phyloP scores from a whole-genome alignment of 257 asterid species.

The Rehmannia glutinosa region DNA sequence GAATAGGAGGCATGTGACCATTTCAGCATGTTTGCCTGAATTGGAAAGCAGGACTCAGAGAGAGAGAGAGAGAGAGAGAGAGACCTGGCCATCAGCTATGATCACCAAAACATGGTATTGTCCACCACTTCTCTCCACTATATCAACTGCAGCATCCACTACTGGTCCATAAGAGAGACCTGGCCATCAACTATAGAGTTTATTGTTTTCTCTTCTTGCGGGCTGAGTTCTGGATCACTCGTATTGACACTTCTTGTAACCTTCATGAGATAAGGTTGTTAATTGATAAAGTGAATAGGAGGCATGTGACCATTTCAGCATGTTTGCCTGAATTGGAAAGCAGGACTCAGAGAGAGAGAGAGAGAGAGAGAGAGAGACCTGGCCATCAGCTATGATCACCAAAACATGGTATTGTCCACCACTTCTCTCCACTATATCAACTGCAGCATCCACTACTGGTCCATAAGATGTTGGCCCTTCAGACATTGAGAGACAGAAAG shows the following conservation, averaged over 20 bases:
- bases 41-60: neutral
- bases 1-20: neutral
- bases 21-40: neutral
- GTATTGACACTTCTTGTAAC: constrained; percentile 67
- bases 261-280: constrained; percentile 35
- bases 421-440: constrained; percentile 75
- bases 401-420: constrained; percentile 87
- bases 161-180: constrained; percentile 78
- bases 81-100: constrained; percentile 84
- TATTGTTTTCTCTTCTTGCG: constrained; percentile 67
- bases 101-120: constrained; percentile 82
- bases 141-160: constrained; percentile 79
- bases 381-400: constrained; percentile 90
- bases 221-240: constrained; percentile 49
- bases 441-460: constrained; percentile 81
- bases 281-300: constrained; percentile 8
- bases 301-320: constrained; percentile 6
- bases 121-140: constrained; percentile 82
- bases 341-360: neutral
- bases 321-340: too few species aligned
- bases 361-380: constrained; percentile 37
- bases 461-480: constrained; percentile 84
- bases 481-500: constrained; percentile 1
- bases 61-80: neutral
- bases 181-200: constrained; percentile 77